Percentiles rank a stretch among this genome's conserved stretches.
Evolutionary conservation across 2,329 filamentous ascomycete species (phyloP).

Genomic region (Clonostachys solani): DNA sequence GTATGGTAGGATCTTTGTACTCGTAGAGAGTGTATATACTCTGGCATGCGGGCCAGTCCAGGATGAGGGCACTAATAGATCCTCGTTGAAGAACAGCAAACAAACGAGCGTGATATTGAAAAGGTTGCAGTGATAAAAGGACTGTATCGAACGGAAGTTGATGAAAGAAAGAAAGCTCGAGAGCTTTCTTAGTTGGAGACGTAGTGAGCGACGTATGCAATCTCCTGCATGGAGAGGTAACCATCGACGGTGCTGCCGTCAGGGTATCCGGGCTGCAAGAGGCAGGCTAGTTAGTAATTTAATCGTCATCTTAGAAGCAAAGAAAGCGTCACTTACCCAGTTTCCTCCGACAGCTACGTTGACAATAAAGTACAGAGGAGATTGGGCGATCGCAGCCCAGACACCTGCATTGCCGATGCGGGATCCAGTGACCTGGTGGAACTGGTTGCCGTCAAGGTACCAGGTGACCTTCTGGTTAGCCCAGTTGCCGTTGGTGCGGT

Average conservation of each 20-base stretch:
- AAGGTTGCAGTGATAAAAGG: too few species aligned
- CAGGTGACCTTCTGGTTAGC: constrained; percentile 45
- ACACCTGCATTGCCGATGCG: constrained; percentile 36
- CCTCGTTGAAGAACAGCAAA: too few species aligned
- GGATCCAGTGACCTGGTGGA: constrained; percentile 35
- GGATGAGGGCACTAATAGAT: too few species aligned
- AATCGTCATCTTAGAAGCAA: background rate
- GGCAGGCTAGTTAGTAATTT: constrained; percentile 2
- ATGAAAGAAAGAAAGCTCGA: too few species aligned
- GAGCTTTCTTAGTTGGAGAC: constrained; percentile 12
- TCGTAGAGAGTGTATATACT: too few species aligned
- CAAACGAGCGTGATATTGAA: too few species aligned
- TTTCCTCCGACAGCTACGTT: constrained; percentile 52
- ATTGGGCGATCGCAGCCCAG: constrained; percentile 47
- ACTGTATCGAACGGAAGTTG: too few species aligned
- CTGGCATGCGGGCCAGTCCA: too few species aligned
- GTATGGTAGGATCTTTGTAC: too few species aligned
- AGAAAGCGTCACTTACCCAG: constrained; percentile 32
- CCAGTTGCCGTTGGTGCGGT: constrained; percentile 41
- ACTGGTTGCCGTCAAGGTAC: constrained; percentile 39
- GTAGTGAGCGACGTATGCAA: constrained; percentile 44
- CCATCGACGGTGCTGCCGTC: constrained; percentile 39
- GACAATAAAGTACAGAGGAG: constrained; percentile 45
- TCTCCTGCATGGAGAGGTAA: constrained; percentile 44
- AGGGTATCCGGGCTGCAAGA: constrained; percentile 40